A percentile compares a stretch with the other conserved stretches of the same genome.
Conservation (phyloP, 83 land plant species). For the Larix sibirica region DNA sequence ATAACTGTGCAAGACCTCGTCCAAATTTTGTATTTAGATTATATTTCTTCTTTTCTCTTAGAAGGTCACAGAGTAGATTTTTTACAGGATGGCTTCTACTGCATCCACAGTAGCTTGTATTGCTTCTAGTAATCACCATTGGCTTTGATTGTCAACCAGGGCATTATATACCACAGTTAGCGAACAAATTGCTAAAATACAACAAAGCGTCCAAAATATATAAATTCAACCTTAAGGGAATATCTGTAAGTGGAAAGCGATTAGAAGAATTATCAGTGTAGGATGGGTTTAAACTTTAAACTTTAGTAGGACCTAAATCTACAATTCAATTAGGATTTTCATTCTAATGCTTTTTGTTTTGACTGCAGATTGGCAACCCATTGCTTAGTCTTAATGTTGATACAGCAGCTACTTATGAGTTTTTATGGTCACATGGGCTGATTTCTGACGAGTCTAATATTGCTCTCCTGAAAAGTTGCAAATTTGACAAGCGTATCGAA, state of each 20-base stretch:
- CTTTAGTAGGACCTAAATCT: neutral
- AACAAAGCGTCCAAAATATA: constrained; percentile 41
- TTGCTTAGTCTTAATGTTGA: constrained; percentile 70
- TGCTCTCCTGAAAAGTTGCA: constrained; percentile 55
- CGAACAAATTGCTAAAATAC: constrained; percentile 52
- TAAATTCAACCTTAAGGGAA: constrained; percentile 78
- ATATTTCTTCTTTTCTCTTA: too few species aligned
- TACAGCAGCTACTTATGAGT: constrained; percentile 58
- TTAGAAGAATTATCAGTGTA: too few species aligned
- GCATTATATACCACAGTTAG: constrained; percentile 88
- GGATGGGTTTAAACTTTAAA: too few species aligned
- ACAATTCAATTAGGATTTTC: neutral
- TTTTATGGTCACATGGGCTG: constrained; percentile 90
- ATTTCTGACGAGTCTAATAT: constrained; percentile 81
- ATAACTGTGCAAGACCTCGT: too few species aligned
- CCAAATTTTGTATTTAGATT: too few species aligned
- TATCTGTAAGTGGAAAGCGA: constrained; percentile 55
- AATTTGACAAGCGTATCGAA: constrained; percentile 47
- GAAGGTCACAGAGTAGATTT: too few species aligned
- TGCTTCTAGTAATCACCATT: too few species aligned
- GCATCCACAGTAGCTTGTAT: too few species aligned
- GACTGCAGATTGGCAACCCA: constrained; percentile 81
- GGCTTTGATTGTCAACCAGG: constrained; percentile 31
- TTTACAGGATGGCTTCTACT: too few species aligned
- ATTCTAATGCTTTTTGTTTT: neutral